Evolutionary conservation across 2,329 filamentous ascomycete genomes (phyloP).

Genomic region (Decorospora gaudefroyi): DNA sequence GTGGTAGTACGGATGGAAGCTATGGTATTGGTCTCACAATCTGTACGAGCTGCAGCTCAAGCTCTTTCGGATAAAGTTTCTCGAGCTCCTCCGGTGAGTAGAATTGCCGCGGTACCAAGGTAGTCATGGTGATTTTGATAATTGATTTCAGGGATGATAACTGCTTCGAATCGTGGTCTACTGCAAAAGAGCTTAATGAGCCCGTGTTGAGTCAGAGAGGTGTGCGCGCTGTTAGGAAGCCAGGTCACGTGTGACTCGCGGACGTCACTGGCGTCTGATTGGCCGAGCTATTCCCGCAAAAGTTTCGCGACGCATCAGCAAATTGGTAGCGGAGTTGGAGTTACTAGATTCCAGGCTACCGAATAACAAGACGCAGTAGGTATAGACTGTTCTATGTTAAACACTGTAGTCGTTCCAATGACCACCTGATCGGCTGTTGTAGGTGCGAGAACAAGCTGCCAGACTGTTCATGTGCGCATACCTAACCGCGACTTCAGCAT

Average conservation of each 20-base stretch:
- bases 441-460: background rate
- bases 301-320: constrained; percentile 4
- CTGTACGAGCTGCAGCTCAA: constrained; percentile 89
- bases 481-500: constrained; percentile 8
- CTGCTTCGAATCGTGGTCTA: background rate
- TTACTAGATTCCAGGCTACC: too few species aligned
- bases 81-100: constrained; percentile 82
- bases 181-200: background rate
- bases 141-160: background rate
- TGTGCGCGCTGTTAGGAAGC: constrained; percentile 2
- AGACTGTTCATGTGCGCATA: constrained; percentile 3
- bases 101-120: constrained; percentile 70
- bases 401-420: background rate
- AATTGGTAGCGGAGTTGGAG: too few species aligned
- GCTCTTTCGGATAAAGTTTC: constrained; percentile 75
- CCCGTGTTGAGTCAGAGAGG: background rate
- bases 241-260: constrained; percentile 30
- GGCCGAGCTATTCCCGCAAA: constrained; percentile 12
- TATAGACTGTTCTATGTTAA: background rate
- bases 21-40: constrained; percentile 57
- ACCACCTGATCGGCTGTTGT: background rate
- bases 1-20: background rate
- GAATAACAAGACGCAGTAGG: too few species aligned
- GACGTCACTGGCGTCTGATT: constrained; percentile 17
- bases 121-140: constrained; percentile 66